phyloP scores from a whole-genome alignment of 2,329 filamentous ascomycete genomes.

The Venturia aucupariae region DNA sequence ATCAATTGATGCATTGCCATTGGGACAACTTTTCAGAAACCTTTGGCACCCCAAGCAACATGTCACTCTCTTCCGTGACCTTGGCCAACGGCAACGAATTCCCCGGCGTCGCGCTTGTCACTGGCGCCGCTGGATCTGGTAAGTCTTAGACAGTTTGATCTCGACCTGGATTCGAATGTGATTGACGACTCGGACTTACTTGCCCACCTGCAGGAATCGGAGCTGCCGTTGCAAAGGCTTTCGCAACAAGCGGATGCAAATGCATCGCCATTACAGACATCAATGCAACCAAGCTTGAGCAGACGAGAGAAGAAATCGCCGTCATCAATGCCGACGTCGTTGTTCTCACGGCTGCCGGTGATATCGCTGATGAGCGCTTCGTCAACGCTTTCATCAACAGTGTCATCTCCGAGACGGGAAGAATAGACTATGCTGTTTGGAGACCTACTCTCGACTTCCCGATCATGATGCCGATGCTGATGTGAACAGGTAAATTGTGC shows the following conservation, averaged over 20 bases:
- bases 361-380: constrained; percentile 41
- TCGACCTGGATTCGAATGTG: neutral
- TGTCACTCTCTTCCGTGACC: constrained; percentile 11
- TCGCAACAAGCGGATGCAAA: constrained; percentile 42
- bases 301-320: constrained; percentile 27
- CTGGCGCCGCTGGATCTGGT: constrained; percentile 28
- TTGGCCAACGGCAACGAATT: constrained; percentile 16
- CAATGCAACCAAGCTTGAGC: constrained; percentile 31
- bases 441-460: neutral
- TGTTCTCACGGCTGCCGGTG: constrained; percentile 32
- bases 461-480: neutral
- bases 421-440: constrained; percentile 43
- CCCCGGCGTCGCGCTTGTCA: constrained; percentile 26
- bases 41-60: constrained; percentile 6
- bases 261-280: constrained; percentile 48
- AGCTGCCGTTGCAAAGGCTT: constrained; percentile 42
- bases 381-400: constrained; percentile 30
- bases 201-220: constrained; percentile 50
- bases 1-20: constrained; percentile 14
- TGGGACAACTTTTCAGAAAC: constrained; percentile 10
- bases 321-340: constrained; percentile 26
- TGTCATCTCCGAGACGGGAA: constrained; percentile 29
- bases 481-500: constrained; percentile 42
- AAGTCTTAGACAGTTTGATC: neutral
- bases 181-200: neutral